A percentile compares a stretch with the other conserved stretches of the same genome.
Evolutionary conservation across 2,329 filamentous ascomycete genomes (phyloP).

Genomic region (Blastomyces emzantsi): DNA sequence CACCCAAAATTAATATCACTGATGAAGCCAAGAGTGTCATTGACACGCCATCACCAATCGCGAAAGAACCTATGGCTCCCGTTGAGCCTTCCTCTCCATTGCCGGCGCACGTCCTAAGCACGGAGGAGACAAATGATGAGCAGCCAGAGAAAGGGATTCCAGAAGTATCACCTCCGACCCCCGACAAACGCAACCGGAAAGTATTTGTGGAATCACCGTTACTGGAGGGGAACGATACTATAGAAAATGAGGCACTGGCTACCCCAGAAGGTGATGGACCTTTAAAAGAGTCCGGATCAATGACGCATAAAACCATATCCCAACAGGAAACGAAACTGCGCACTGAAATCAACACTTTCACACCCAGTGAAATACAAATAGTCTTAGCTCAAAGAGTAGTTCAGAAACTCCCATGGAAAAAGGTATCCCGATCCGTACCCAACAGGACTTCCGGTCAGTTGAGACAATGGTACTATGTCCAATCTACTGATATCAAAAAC

Average conservation of each 20-base stretch:
- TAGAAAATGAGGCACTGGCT: not conserved
- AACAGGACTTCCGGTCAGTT: slow-evolving; percentile 8
- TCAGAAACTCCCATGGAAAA: slow-evolving; percentile 13
- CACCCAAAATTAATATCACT: not conserved
- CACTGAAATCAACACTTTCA: slow-evolving; percentile 1
- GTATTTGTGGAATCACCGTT: not conserved
- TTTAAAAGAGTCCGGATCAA: not conserved
- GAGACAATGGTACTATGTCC: slow-evolving; percentile 15
- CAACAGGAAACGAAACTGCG: not conserved
- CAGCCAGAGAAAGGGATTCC: not conserved
- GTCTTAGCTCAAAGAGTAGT: slow-evolving; percentile 12
- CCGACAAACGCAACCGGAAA: not conserved
- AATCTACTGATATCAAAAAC: slow-evolving; percentile 5
- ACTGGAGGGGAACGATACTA: not conserved
- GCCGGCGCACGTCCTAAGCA: too few relatives aligned
- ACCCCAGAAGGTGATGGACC: not conserved
- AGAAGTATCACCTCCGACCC: not conserved
- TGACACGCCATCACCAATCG: not conserved
- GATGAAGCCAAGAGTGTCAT: not conserved
- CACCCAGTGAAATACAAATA: slow-evolving; percentile 12
- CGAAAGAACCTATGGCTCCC: not conserved
- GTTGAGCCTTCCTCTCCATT: not conserved
- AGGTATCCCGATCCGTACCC: slow-evolving; percentile 12
- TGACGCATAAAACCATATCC: not conserved
- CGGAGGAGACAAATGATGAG: not conserved